Evolutionary conservation across 352 stramenopile species (phyloP), one percentile per base, ranked within the genome.

Genomic region (Globisporangium alternatum): DNA sequence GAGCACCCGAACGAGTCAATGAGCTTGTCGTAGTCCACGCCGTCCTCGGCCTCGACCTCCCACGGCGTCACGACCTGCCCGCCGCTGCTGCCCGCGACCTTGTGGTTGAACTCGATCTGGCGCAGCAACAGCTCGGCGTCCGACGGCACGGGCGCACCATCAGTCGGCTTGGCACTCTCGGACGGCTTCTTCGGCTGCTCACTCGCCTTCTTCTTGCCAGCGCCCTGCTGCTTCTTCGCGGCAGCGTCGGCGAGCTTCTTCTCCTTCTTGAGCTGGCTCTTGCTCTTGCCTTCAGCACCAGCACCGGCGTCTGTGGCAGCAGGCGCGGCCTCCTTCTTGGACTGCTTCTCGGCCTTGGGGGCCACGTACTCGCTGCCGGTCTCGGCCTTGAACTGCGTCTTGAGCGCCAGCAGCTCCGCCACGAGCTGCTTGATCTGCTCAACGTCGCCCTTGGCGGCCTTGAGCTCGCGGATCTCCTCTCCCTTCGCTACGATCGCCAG

Each of bases 11-110:
- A 99, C 64, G 98, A 83, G 37, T 98, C 87, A 28, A 99, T 97
- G 15, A 99, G 86, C 77, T 99, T 99, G 74, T 97, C 91, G 72
- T 99, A 99, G 81, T 99, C 97, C 55, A 99, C 98, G 56, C 91
- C 93, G 60, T 95, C 91, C 66, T 98, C 93, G 10, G 97, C 97
- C 55, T 98, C 90, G 19, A 98, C 91, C 45, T 96, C 91, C 93
- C 93, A 98, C 19, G 93, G 93, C 37, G 91, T 97, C 61, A 98
- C 88, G 4, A 92, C 71, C 77, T 98, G 93, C 0, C 75, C 88
- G 43, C 77, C 71, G 15, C 61, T 70, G 56, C 77, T 80, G 48
- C 74, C 72, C 45, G 77, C 51, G 28, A 86, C 72, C 59, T 90
- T 78, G 61, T 90, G 75, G 68, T 91, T 70, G 70, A 93, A 95